Evolutionary conservation across 140 eudicot genomes (phyloP), one percentile per base, ranked within the genome.

Genomic region (Flaveria floridana): DNA sequence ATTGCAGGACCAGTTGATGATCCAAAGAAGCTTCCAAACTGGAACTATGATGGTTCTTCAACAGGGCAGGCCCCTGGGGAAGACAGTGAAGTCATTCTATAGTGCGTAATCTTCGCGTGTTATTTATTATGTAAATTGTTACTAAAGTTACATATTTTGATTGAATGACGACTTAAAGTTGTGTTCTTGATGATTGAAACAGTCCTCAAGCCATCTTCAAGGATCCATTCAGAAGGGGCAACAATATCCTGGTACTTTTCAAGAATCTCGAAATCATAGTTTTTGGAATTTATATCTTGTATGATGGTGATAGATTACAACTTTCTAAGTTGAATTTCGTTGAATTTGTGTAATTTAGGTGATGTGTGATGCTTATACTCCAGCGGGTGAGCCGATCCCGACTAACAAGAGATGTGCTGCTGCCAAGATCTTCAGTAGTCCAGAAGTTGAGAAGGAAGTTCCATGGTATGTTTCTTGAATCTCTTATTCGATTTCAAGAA

Each of bases 221-320:
- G 71, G 97, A 91, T 77, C 97, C 97, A 84, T 91, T 91, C 86
- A 88, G 97, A 68, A 86, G 95, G 78, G 97, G 97, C n/a, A 83
- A 90, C 75, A 58, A 90, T 67, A 90, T 90, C 56, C 68, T 90
- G 95, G 97, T 90, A 73, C 82, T 76, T 58, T 62, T 25, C 47
- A 77, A 12, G 58, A 58, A 12, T 65, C 4, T 69, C 13, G 16
- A 46, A 80, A 13, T 28, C 39, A 61, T 66, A 37, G 55, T 34
- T 70, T 72, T 58, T 11, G 58, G 52, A 59, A 6, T 74, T 48
- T 30, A 42, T 71, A 15, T 55, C 16, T 26, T 4, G 6, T 41
- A 12, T 18, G 19, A 0, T 20, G 10, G 30, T 58, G 73, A 62
- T 47, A 50, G 28, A 65, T 19, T 59, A 15, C 1, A 39, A 25